A percentile compares a stretch with the other conserved stretches of the same genome.
Evolutionary conservation across 2,329 filamentous ascomycete species (phyloP).

Genomic region (Gaeumannomyces tritici): DNA sequence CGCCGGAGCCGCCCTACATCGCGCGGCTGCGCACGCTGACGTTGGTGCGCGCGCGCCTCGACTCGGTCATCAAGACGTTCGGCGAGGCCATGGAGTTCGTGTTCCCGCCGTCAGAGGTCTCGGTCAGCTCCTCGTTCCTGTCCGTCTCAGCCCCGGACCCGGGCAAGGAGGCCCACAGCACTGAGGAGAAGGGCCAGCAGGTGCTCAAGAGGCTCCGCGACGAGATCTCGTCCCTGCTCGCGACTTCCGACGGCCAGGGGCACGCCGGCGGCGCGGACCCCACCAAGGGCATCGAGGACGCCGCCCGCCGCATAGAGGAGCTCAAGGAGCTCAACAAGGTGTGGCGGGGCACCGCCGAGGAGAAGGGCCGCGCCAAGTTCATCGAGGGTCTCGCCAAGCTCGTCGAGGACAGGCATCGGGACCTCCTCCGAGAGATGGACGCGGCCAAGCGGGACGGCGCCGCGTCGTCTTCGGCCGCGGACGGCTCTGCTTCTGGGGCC

Average conservation of each 20-base stretch:
- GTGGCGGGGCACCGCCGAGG: slow-evolving; percentile 94
- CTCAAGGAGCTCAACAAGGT: slow-evolving; percentile 68
- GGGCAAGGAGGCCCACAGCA: slow-evolving; percentile 50
- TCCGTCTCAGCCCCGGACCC: slow-evolving; percentile 81
- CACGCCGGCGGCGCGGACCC: slow-evolving; percentile 37
- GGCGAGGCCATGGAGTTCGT: slow-evolving; percentile 95
- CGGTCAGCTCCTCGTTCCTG: slow-evolving; percentile 74
- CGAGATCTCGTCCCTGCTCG: slow-evolving; percentile 61
- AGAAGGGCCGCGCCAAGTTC: slow-evolving; percentile 73
- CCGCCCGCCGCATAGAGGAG: slow-evolving; percentile 63
- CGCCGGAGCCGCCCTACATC: slow-evolving; percentile 57
- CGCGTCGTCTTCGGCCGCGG: not conserved
- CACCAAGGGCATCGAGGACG: slow-evolving; percentile 61
- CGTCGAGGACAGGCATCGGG: slow-evolving; percentile 64
- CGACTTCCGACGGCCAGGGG: slow-evolving; percentile 21
- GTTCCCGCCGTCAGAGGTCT: slow-evolving; percentile 78
- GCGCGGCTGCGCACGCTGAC: slow-evolving; percentile 73
- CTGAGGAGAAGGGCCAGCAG: slow-evolving; percentile 80
- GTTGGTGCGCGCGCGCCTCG: slow-evolving; percentile 72
- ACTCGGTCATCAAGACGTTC: slow-evolving; percentile 83
- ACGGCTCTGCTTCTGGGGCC: not conserved
- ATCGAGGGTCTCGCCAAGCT: slow-evolving; percentile 73
- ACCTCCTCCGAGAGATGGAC: slow-evolving; percentile 40
- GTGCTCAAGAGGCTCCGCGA: slow-evolving; percentile 60
- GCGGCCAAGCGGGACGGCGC: not conserved